These are phyloP conservation scores for Fraxinus ornus DNA, from an alignment of 305 asterid genomes.

Conservation along the genomic window DNA sequence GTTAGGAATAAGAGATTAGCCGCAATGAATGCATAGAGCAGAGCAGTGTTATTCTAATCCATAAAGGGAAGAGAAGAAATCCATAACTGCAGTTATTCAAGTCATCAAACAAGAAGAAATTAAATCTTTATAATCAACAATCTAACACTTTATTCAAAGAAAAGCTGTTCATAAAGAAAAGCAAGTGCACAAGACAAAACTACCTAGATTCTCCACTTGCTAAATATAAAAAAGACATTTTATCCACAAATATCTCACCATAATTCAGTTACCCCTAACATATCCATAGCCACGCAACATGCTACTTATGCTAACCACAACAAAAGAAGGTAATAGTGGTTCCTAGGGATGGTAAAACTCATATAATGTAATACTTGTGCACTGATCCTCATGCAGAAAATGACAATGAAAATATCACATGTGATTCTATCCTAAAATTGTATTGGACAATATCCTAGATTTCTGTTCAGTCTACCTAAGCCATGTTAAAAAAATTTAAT, in stretches of 20 bases:
- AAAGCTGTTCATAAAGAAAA: background rate
- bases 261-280: conserved; percentile 2
- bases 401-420: background rate
- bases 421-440: conserved; percentile 1
- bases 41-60: background rate
- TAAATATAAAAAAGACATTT: background rate
- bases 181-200: conserved; percentile 4
- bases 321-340: background rate
- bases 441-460: background rate
- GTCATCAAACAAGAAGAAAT: background rate
- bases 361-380: background rate
- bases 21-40: background rate
- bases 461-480: background rate
- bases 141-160: background rate
- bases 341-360: background rate
- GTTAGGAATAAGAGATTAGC: background rate
- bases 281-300: background rate
- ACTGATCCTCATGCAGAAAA: background rate
- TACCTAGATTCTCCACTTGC: conserved; percentile 1
- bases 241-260: background rate
- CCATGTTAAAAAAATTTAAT: background rate
- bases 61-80: background rate
- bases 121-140: conserved; percentile 7
- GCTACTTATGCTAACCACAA: background rate
- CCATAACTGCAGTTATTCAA: conserved; percentile 3